Evolutionary conservation across 176 grass and related monocot species (phyloP).

Genomic region (Phoenix dactylifera): DNA sequence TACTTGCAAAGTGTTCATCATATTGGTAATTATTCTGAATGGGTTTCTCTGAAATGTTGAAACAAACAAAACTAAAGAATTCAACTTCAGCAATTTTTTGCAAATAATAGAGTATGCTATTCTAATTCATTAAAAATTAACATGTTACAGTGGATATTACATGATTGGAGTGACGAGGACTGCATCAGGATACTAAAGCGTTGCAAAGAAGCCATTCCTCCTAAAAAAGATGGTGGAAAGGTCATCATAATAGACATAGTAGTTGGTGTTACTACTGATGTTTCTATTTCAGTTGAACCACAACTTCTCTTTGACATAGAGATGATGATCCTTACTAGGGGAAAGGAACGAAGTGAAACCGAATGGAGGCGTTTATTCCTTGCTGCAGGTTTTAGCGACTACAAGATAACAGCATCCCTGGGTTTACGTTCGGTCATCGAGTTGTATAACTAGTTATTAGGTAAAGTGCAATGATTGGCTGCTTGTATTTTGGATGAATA

Average conservation of each 20-base stretch:
- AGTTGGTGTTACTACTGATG: slow-evolving; percentile 2
- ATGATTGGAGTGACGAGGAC: slow-evolving; percentile 27
- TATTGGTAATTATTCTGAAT: no score
- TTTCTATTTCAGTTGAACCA: slow-evolving; percentile 9
- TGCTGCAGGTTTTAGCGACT: slow-evolving; percentile 27
- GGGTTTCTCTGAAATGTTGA: no score
- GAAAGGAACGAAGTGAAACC: slow-evolving; percentile 30
- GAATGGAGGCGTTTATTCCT: slow-evolving; percentile 33
- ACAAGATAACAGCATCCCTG: slow-evolving; percentile 29
- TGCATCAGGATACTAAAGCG: slow-evolving; percentile 30
- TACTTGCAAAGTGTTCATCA: no score
- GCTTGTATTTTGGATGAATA: neutral
- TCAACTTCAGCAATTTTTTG: no score
- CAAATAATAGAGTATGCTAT: no score
- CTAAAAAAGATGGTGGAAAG: slow-evolving; percentile 28
- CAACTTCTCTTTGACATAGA: slow-evolving; percentile 20
- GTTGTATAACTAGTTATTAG: slow-evolving; percentile 20
- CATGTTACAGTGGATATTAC: slow-evolving; percentile 30
- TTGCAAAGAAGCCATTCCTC: slow-evolving; percentile 31
- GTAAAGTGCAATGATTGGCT: neutral
- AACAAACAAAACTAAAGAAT: no score
- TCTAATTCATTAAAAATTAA: no score
- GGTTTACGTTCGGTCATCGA: slow-evolving; percentile 33
- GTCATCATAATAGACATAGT: slow-evolving; percentile 40
- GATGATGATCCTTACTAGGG: slow-evolving; percentile 14